Evolutionary conservation across 2,329 filamentous ascomycete genomes (phyloP), one percentile per base, ranked within the genome.

Genomic region (Conoideocrella luteorostrata): DNA sequence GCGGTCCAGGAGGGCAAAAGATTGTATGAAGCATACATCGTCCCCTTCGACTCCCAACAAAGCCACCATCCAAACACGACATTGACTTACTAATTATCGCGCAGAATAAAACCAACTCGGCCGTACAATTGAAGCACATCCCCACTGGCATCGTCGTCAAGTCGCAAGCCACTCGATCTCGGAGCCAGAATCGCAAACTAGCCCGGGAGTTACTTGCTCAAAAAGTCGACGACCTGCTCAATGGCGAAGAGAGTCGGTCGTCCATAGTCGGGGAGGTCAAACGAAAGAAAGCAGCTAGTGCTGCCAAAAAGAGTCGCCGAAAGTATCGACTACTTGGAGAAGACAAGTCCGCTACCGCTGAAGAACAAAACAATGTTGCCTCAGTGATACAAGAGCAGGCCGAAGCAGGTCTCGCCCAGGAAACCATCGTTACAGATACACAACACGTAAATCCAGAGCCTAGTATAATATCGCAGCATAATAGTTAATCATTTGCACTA

Each of bases 101-200:
- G 39, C 48, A 83, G 84, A 98, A 98, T 68, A 98, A 98, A 79
- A 98, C 93, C 21, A 89, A 83, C 52, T 96, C 88, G 0, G 91
- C 91, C 29, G 91, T 96, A 3, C 93, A 98, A 62, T 74, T 98
- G 28, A 93, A 84, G 53, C 93, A 98, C 64, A 68, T 86, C 13
- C 88, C 91, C 5, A 95, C 90, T 1, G 91, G 91, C 48, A 80
- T 96, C 42, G 90, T 97, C 12, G 79, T 98, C 50, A 98, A 98
- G 68, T 91, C 81, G 44, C 93, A 98, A 66, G 88, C 84, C 17
- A 97, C 93, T 7, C 82, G 93, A 38, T 94, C 87, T 2, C 80
- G 88, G 15, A 78, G 78, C 45, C 86, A 95, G 65, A 98, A 98
- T 62, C 80, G 90, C 50, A 90, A 86, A 63, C 84, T 88, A 49